Evolutionary conservation across 768 basidiomycete genomes (phyloP), one percentile per base, ranked within the genome.

Genomic region (Agrocybe praecox): DNA sequence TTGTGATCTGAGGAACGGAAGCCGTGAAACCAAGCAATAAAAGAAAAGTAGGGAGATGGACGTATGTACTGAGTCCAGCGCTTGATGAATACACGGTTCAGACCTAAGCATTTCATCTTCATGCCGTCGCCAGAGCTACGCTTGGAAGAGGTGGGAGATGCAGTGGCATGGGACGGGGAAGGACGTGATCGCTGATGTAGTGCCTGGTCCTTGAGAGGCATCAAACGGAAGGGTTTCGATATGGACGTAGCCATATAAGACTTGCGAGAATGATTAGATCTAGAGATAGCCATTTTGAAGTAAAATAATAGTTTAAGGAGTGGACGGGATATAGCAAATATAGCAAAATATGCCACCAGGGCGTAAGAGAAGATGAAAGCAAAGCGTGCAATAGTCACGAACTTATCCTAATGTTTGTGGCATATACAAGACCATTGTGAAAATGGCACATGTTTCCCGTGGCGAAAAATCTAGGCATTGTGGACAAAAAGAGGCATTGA

Each of bases 21-120:
- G 26, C 52, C 11, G 62, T 63, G 52, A 75, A 77, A 26, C 71
- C 74, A 6, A 0, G 72, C 71, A 46, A 76, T 67, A 63, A 68
- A 74, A 2, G 76, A 75, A 40, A 72, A 72, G 14, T 69, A 66
- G 14, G 65, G 59, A 11, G 68, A 66, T 5, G 62, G 53, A 12
- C 64, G 59, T 9, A 68, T 60, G 12, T 62, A 68, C 12, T 52
- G 52, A 8, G 69, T 72, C 40, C 66, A 18, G 14, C 63, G 23
- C 12, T 72, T 53, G 1, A 67, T 49, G 21, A 74, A n/a, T 19
- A 66, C 60, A 14, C 73, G 66, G 32, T 60, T 61, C 12, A 72
- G n/a, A 40, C 36, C 14, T 5, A 14, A 51, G 1, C 65, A 33
- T 19, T n/a, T 33, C 17, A n/a, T 34, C 15, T 14, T 21, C 14